These are phyloP conservation scores for Camellia granthamiana DNA, from an alignment of 148 eudicot genomes.

Conservation along the genomic window DNA sequence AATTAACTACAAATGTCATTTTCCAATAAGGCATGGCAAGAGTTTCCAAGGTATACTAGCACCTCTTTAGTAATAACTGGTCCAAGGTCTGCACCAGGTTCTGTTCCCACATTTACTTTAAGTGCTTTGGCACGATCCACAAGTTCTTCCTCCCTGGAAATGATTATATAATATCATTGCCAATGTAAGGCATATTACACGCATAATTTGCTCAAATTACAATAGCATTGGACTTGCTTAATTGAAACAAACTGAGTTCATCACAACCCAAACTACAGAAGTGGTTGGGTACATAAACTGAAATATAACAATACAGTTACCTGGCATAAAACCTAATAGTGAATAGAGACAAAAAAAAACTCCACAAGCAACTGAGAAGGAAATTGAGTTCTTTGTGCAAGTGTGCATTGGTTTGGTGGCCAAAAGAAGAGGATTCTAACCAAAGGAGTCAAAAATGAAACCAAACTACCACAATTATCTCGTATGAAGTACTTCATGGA, in stretches of 20 bases:
- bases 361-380: neutral
- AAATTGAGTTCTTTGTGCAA: neutral
- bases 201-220: neutral
- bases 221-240: neutral
- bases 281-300: neutral
- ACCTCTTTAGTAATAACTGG: slow-evolving; percentile 68
- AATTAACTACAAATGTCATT: neutral
- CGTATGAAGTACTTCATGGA: neutral
- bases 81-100: slow-evolving; percentile 60
- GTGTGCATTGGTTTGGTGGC: neutral
- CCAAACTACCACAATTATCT: neutral
- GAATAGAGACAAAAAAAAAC: neutral
- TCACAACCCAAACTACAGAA: neutral
- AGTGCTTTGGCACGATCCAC: slow-evolving; percentile 50
- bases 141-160: slow-evolving; percentile 53
- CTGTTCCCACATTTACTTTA: slow-evolving; percentile 62
- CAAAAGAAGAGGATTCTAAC: slow-evolving; percentile 1
- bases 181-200: neutral
- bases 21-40: neutral
- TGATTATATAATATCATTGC: neutral
- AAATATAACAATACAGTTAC: neutral
- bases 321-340: neutral
- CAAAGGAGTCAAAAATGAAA: neutral
- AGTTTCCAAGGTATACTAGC: neutral
- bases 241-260: neutral